Evolutionary conservation across 2,329 filamentous ascomycete species (phyloP), one percentile per base, ranked within the genome.

Genomic region (Fusarium stilboides): DNA sequence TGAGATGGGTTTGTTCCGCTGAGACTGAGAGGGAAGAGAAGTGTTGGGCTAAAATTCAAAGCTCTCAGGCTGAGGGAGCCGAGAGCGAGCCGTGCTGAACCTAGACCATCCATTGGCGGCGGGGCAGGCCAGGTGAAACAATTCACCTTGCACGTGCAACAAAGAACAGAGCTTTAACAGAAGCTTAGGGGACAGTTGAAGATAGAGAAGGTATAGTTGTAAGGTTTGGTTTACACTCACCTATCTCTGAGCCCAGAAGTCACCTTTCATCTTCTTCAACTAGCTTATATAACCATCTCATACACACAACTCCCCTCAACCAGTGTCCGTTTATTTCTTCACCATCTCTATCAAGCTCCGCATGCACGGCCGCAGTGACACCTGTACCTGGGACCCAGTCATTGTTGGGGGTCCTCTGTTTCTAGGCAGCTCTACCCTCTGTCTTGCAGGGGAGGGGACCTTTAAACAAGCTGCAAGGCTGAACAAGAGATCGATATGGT

Each of bases 41-140:
- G 62, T 68, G 67, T 70, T 70, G 67, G 67, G 67, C 67, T 70
- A 70, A 70, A 70, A 70, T 64, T 70, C 58, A 65, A 49, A 70
- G 68, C 67, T 68, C 67, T 65, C 53, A 65, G 67, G 58, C 65
- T 68, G 62, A 70, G 47, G 47, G 62, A 64, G 43, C 67, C 62
- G 51, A 70, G 53, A 70, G 47, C 50, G 65, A 49, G 33, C 44
- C 46, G 39, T 52, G 36, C 37, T n/a, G 34, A 34, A 52, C 65
- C 59, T 61, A 56, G 50, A 57, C 58, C 58, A 43, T 36, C 17
- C 37, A 70, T 53, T 50, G 62, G 53, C 52, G 53, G 67, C 53
- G 62, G 67, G 67, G 53, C 53, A 66, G 31, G 20, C 43, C 33
- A 43, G 62, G 28, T 53, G 65, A 65, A 55, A 70, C 53, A 70